Evolutionary conservation across 225 moss, liverwort and hornwort species (phyloP), one percentile per base, ranked within the genome.

Genomic region (Physcomitrellopsis africana): DNA sequence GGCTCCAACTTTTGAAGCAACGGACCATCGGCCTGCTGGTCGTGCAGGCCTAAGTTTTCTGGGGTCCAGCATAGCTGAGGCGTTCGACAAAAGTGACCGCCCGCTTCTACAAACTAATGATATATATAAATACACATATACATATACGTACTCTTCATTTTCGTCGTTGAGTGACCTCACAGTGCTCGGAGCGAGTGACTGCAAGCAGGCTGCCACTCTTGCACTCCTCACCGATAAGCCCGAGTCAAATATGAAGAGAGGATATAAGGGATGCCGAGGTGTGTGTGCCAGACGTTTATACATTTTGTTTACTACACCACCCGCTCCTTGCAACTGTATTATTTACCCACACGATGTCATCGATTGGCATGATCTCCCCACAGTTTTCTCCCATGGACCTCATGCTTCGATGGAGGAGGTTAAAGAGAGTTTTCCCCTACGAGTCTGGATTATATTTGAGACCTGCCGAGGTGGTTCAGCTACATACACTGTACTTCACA

Each of bases 1-100:
- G 86, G 86, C 0, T 45, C 24, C 11, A 67, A 77, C 26, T 77
- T 56, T 41, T 66, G 54, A 66, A 13, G 63, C 18, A 6, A 13
- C 15, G 12, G 27, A 42, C 2, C 37, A 1, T 22, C 37, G 9
- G 17, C 20, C 9, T 14, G 29, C 27, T 5, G 27, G 37, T 27
- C 10, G 37, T 63, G 14, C 32, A 2, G 41, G 41, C 8, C 17
- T 23, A 17, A 44, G 20, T 11, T 43, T 20, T 47, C 18, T 18
- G 43, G 18, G 22, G 14, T 43, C 18, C 22, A 45, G 46, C 46
- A 65, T 65, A 65, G 65, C 65, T 41, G 65, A 65, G 65, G 65
- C 65, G 65, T 65, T 42, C 65, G 44, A 65, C 18, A 5, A 65
- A 24, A 63, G 44, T 65, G n/a, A 18, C 44, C 65, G 65, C 65